Conservation (phyloP, 2,329 filamentous ascomycete species). For the Epicoccum nigrum region DNA sequence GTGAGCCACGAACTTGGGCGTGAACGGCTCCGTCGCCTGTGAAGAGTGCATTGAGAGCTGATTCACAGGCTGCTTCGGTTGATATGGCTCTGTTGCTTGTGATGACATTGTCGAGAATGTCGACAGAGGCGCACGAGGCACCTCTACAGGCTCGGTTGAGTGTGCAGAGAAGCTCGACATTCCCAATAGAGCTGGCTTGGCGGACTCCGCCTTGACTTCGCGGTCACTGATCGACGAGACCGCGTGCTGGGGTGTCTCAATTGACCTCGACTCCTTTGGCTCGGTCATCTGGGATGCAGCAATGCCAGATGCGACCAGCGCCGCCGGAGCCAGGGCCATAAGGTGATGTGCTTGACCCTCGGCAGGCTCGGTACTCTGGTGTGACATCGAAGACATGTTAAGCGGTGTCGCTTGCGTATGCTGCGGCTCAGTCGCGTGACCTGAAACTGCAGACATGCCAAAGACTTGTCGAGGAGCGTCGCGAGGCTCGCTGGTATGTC, state of each 20-base stretch:
- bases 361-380: constrained; percentile 36
- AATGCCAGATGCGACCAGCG: constrained; percentile 38
- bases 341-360: constrained; percentile 20
- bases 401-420: constrained; percentile 12
- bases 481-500: constrained; percentile 26
- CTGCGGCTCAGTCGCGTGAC: constrained; percentile 37
- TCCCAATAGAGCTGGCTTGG: constrained; percentile 21
- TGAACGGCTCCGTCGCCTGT: constrained; percentile 30
- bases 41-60: constrained; percentile 19
- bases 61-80: constrained; percentile 2
- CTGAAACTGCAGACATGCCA: constrained; percentile 30
- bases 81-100: constrained; percentile 35
- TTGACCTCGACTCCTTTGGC: constrained; percentile 16
- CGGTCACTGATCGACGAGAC: neutral
- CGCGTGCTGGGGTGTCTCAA: neutral
- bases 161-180: constrained; percentile 38
- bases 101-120: constrained; percentile 31
- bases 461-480: constrained; percentile 21
- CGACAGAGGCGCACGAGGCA: constrained; percentile 22
- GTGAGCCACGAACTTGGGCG: constrained; percentile 1
- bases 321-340: constrained; percentile 24
- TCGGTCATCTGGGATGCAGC: constrained; percentile 35
- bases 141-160: constrained; percentile 32
- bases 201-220: neutral
- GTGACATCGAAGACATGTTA: constrained; percentile 32